Base-by-base conservation (phyloP, 441 rosid species). In the Hypseocharis bilobata region DNA sequence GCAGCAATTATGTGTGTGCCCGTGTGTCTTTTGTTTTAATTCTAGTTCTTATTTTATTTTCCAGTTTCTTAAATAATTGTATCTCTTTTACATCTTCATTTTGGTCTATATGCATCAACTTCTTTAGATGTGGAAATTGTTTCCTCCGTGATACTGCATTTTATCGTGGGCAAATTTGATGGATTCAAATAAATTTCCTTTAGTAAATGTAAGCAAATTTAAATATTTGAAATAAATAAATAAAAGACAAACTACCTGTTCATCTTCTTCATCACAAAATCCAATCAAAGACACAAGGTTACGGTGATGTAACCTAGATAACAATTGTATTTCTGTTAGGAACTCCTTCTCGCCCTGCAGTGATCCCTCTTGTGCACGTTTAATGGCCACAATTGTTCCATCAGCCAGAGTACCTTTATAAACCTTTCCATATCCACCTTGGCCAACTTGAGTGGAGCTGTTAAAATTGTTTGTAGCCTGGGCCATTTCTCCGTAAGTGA, bases 341-440 rank as follows among this genome's bases (percentile, higher is more conserved):
- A 93, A 93, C 81, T 93, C 99, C 64, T 65, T 88, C 70, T 91
- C 96, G 8, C 97, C 99, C 81, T 88, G 97, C 61, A 93, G 77
- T 2, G 97, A 93, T 57, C 90, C 89, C 76, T 88, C 90, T 72
- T 87, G 88, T 40, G 99, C 97, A 25, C 97, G 88, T 75, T 93
- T 93, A 62, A 91, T 83, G 47, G 99, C 97, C 66, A 87, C 99
- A 64, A 80, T 69, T 13, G 64, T 67, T 57, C 96, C 93, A 72
- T 83, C 89, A 26, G 78, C 78, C 57, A 93, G 79, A 38, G 75
- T 69, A 30, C 97, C 97, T 81, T 57, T 84, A 73, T 88, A 88
- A 65, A 93, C 99, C 75, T 80, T 93, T 66, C 99, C 99, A 26
- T 88, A 93, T 23, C 99, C 99, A 52, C 99, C 96, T 82, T 86